Percentiles rank a stretch among this genome's conserved stretches.
Conservation (phyloP, 139 green algal species). For the Helicosporidium sp. region DNA sequence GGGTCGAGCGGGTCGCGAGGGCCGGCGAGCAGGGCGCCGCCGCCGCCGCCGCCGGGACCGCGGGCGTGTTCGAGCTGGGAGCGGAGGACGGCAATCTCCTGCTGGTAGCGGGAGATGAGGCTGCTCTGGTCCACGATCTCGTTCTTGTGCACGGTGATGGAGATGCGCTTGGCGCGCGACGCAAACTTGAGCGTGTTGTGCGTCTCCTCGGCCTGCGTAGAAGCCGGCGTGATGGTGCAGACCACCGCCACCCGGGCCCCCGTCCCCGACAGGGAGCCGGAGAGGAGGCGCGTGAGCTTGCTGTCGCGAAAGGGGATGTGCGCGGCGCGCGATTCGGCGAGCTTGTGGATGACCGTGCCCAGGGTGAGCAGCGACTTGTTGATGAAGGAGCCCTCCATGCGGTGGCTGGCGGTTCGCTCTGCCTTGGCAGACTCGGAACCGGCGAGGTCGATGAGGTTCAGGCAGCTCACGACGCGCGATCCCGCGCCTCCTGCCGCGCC, state of each 20-base stretch:
- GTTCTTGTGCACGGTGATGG: constrained; percentile 24
- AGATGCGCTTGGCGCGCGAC: constrained; percentile 58
- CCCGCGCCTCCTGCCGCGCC: constrained; percentile 6
- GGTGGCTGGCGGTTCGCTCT: constrained; percentile 39
- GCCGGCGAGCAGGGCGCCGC: not conserved
- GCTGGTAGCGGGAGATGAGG: constrained; percentile 62
- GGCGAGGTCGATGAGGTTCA: constrained; percentile 76
- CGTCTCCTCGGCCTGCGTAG: constrained; percentile 69
- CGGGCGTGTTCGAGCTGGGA: constrained; percentile 35
- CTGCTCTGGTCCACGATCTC: constrained; percentile 58
- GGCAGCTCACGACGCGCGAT: constrained; percentile 27
- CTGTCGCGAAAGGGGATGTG: constrained; percentile 76
- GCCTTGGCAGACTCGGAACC: constrained; percentile 62
- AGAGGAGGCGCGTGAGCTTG: constrained; percentile 70
- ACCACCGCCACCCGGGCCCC: constrained; percentile 57
- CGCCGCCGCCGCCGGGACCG: not conserved
- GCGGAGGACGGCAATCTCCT: constrained; percentile 57
- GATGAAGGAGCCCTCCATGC: constrained; percentile 78
- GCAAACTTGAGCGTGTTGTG: constrained; percentile 98
- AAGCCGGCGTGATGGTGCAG: constrained; percentile 76
- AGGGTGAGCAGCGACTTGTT: constrained; percentile 88
- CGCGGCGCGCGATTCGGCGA: constrained; percentile 35
- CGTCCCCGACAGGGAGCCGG: constrained; percentile 28
- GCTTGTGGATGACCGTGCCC: constrained; percentile 74
- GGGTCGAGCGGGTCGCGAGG: not conserved